A percentile compares a stretch with the other conserved stretches of the same genome.
Evolutionary conservation across 306 rosid genomes (phyloP).

Genomic region (Castanea sativa): DNA sequence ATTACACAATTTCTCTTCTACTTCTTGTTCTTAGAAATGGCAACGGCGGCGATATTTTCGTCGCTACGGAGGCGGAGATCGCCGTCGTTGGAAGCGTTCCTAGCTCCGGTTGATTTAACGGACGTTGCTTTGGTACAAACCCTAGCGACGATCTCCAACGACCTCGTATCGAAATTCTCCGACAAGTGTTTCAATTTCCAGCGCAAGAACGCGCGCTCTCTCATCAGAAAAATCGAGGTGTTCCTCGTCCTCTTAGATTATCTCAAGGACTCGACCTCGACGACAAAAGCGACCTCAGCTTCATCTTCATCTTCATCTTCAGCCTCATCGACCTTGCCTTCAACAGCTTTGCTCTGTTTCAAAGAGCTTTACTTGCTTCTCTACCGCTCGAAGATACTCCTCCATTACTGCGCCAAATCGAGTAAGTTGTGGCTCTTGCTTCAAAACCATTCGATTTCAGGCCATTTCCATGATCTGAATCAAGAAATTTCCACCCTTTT

Average conservation of each 20-base stretch:
- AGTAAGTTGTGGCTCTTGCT: slow-evolving; percentile 93
- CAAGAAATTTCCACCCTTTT: slow-evolving; percentile 82
- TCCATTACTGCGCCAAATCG: slow-evolving; percentile 79
- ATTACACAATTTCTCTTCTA: neutral
- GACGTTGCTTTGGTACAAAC: slow-evolving; percentile 71
- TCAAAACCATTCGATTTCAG: slow-evolving; percentile 83
- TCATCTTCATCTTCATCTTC: too few species aligned
- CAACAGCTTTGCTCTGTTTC: slow-evolving; percentile 67
- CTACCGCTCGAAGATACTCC: slow-evolving; percentile 82
- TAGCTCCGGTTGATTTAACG: slow-evolving; percentile 85
- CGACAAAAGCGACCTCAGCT: neutral
- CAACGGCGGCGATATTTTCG: slow-evolving; percentile 81
- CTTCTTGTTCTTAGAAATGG: slow-evolving; percentile 36
- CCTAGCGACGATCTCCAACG: slow-evolving; percentile 50
- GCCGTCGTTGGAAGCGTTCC: slow-evolving; percentile 77
- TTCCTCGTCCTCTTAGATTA: slow-evolving; percentile 64
- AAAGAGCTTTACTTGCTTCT: slow-evolving; percentile 80
- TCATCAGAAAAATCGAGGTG: slow-evolving; percentile 62
- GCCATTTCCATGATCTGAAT: slow-evolving; percentile 89
- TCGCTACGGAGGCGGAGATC: slow-evolving; percentile 88
- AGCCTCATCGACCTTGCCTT: slow-evolving; percentile 27
- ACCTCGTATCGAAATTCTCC: slow-evolving; percentile 57
- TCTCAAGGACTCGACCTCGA: slow-evolving; percentile 38
- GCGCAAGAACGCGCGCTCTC: slow-evolving; percentile 66
- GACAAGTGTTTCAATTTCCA: slow-evolving; percentile 53